Percentiles rank a stretch among this genome's conserved stretches.
Conservation (phyloP, 805 yeast genomes). For the Cyberlindnera sargentensis region DNA sequence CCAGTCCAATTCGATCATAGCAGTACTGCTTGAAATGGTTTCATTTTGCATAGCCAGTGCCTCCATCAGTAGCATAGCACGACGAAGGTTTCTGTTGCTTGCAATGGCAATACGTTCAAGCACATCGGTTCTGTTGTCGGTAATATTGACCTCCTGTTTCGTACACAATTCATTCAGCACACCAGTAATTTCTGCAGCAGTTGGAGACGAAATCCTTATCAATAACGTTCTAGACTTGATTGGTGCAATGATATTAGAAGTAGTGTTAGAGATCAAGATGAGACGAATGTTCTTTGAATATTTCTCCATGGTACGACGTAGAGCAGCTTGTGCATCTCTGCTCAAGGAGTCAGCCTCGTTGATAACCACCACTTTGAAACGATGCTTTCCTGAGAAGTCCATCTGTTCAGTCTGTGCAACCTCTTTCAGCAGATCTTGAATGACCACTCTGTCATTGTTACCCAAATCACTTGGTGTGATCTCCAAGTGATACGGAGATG, state of each 20-base stretch:
- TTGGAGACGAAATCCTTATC: slow-evolving; percentile 83
- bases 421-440: slow-evolving; percentile 89
- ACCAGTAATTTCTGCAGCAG: slow-evolving; percentile 43
- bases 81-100: slow-evolving; percentile 68
- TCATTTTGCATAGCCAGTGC: slow-evolving; percentile 71
- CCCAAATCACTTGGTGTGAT: slow-evolving; percentile 98
- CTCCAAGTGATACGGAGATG: slow-evolving; percentile 85
- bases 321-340: slow-evolving; percentile 93
- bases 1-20: slow-evolving; percentile 80
- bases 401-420: slow-evolving; percentile 94
- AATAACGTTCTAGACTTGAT: slow-evolving; percentile 88
- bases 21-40: slow-evolving; percentile 36
- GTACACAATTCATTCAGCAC: slow-evolving; percentile 51
- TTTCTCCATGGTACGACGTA: slow-evolving; percentile 94
- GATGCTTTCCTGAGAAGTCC: slow-evolving; percentile 55
- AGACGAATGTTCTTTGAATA: slow-evolving; percentile 83
- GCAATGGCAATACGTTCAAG: slow-evolving; percentile 46
- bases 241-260: slow-evolving; percentile 89
- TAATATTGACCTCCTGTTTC: slow-evolving; percentile 40
- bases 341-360: slow-evolving; percentile 88
- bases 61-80: slow-evolving; percentile 73
- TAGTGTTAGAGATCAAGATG: slow-evolving; percentile 78
- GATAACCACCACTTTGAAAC: slow-evolving; percentile 76
- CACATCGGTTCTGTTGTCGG: slow-evolving; percentile 34
- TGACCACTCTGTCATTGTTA: slow-evolving; percentile 88